These are phyloP conservation scores for Gypsophila paniculata DNA, from an alignment of 179 eudicot species.

Conservation along the genomic window DNA sequence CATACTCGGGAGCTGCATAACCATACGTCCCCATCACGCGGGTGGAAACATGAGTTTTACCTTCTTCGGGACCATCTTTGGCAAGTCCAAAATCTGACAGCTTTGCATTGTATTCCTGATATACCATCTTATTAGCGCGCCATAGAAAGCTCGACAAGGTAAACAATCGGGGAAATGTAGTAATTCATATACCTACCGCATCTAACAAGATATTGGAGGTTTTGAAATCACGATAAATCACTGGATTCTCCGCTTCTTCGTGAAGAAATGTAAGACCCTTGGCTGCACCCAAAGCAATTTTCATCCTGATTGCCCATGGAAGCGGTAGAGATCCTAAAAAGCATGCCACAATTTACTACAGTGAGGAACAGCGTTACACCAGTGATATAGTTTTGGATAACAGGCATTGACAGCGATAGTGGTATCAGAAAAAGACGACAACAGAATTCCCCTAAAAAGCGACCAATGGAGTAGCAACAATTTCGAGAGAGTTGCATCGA, in stretches of 20 bases:
- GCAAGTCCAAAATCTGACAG: constrained; percentile 93
- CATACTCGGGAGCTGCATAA: constrained; percentile 83
- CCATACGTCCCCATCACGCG: constrained; percentile 96
- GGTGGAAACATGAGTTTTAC: constrained; percentile 86
- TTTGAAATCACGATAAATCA: constrained; percentile 75
- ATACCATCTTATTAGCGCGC: constrained; percentile 21
- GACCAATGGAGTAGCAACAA: too few species aligned
- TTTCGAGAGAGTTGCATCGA: too few species aligned
- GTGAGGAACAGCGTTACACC: not conserved
- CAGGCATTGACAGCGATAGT: not conserved
- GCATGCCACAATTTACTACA: not conserved
- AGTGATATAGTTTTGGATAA: not conserved
- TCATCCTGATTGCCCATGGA: constrained; percentile 82
- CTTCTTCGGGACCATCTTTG: constrained; percentile 87
- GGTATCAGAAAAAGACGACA: too few species aligned
- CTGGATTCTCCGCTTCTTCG: constrained; percentile 72
- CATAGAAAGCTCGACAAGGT: constrained; percentile 4
- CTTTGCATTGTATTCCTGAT: constrained; percentile 84
- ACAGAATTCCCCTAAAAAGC: too few species aligned
- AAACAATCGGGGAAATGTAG: not conserved
- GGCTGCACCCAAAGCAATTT: constrained; percentile 67
- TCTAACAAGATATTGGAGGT: constrained; percentile 80
- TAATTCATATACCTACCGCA: constrained; percentile 51
- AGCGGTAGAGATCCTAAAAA: constrained; percentile 61
- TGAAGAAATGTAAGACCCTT: constrained; percentile 70